phyloP scores from a whole-genome alignment of 768 basidiomycete genomes.

The Tephrocybe sp. region DNA sequence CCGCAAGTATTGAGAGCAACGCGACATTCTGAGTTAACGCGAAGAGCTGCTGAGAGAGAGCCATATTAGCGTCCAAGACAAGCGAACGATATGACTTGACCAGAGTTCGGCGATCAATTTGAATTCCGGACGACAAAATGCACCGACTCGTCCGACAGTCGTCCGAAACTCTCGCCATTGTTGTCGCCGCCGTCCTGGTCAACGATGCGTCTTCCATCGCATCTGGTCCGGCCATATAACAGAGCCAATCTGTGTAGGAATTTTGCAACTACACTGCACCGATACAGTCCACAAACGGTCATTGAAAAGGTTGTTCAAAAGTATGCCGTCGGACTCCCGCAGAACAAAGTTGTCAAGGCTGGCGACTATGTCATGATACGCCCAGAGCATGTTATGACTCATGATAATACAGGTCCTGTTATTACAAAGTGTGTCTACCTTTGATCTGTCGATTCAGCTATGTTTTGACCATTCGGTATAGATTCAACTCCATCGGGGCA shows the following conservation, averaged over 20 bases:
- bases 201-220: slow-evolving; percentile 19
- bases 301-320: slow-evolving; percentile 98
- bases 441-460: neutral
- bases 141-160: neutral
- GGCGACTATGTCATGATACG: slow-evolving; percentile 99
- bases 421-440: slow-evolving; percentile 80
- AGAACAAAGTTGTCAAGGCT: slow-evolving; percentile 78
- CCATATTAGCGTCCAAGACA: no score
- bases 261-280: slow-evolving; percentile 28
- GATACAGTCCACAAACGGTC: slow-evolving; percentile 71
- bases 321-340: slow-evolving; percentile 88
- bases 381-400: slow-evolving; percentile 98
- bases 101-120: slow-evolving; percentile 1
- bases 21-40: slow-evolving; percentile 6
- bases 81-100: no score
- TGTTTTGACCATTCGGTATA: slow-evolving; percentile 28
- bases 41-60: neutral
- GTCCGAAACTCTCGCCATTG: neutral
- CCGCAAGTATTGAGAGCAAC: slow-evolving; percentile 13
- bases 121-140: neutral
- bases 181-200: neutral
- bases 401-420: slow-evolving; percentile 98
- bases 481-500: slow-evolving; percentile 94
- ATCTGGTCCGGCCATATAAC: slow-evolving; percentile 14
- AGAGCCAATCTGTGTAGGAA: slow-evolving; percentile 14